Conservation (phyloP, 2,329 filamentous ascomycete genomes). For the Diaporthe australafricana region DNA sequence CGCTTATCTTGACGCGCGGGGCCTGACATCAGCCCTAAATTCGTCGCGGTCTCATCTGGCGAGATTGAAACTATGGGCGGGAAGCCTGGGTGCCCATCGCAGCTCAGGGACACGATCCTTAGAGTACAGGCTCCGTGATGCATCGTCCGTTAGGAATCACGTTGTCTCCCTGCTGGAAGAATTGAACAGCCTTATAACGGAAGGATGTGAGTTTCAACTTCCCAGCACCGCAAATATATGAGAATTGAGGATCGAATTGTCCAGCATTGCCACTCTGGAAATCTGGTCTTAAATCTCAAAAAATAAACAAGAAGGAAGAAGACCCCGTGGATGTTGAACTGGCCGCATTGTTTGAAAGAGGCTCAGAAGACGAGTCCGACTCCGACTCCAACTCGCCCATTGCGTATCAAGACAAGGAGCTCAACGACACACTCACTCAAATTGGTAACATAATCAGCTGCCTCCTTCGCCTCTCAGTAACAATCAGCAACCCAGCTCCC, state of each 20-base stretch:
- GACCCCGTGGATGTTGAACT: not conserved
- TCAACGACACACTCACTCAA: too few species aligned
- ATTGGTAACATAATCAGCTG: not conserved
- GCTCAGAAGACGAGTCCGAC: too few species aligned
- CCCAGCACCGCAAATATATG: too few species aligned
- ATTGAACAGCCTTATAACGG: not conserved
- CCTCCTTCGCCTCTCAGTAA: not conserved
- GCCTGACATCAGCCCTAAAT: too few species aligned
- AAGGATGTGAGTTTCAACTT: not conserved
- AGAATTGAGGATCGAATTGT: too few species aligned
- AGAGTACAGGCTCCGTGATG: not conserved
- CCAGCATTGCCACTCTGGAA: too few species aligned
- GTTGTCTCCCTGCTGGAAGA: not conserved
- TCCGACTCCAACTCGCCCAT: too few species aligned
- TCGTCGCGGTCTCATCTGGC: too few species aligned
- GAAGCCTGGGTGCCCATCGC: not conserved
- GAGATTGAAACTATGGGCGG: not conserved
- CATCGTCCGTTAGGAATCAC: not conserved
- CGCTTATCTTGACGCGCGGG: too few species aligned
- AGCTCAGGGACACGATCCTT: not conserved
- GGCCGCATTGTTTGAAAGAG: not conserved
- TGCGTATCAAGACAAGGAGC: too few species aligned
- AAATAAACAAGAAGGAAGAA: not conserved
- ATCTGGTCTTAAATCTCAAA: too few species aligned
- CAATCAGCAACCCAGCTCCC: not conserved